Percentiles rank a stretch among this genome's conserved stretches.
Conservation (phyloP, 345 rosid genomes). For the Populus ilicifolia region DNA sequence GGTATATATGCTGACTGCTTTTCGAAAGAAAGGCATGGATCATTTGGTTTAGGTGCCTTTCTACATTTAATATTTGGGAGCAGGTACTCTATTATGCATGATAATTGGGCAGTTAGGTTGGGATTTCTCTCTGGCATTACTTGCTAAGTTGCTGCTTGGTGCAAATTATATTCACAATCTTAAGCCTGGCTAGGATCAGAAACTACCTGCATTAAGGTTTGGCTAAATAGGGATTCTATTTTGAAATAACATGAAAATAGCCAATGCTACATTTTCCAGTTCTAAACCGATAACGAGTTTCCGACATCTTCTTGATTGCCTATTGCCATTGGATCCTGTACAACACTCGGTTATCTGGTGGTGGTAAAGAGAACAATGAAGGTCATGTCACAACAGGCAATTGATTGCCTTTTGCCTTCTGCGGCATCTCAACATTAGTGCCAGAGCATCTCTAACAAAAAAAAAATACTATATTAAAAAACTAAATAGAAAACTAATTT, state of each 20-base stretch:
- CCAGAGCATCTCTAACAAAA: too few relatives aligned
- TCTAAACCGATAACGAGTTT: neutral
- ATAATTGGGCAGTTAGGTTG: too few relatives aligned
- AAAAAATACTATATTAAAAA: too few relatives aligned
- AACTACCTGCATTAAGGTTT: neutral
- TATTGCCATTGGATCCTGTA: neutral
- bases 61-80: neutral
- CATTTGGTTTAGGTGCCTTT: too few relatives aligned
- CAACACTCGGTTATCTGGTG: neutral
- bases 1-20: too few relatives aligned
- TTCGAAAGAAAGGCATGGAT: too few relatives aligned
- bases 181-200: neutral
- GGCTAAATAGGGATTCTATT: neutral
- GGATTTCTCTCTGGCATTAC: neutral
- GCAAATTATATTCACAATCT: neutral
- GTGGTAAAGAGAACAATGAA: neutral
- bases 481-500: too few relatives aligned
- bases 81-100: neutral
- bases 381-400: neutral
- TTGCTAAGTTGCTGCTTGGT: neutral
- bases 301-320: neutral
- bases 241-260: neutral
- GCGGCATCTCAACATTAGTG: neutral
- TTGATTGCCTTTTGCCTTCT: neutral
- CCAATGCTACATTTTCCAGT: neutral